Evolutionary conservation across 257 asterid genomes (phyloP), one percentile per base, ranked within the genome.

Genomic region (Primulina eburnea): DNA sequence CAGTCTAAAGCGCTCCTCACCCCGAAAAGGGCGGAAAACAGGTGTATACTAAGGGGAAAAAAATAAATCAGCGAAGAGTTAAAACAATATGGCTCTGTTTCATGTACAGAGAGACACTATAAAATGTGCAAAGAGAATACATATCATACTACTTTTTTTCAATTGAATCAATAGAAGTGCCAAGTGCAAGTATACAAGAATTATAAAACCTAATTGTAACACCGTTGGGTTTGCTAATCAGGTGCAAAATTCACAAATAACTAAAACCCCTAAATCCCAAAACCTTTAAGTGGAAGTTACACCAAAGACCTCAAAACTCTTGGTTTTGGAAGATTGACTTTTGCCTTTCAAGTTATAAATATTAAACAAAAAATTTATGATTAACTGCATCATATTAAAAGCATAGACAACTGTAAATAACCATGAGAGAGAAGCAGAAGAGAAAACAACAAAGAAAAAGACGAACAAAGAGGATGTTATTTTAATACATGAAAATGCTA

Each of bases 401-500:
- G 20, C 17, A 34, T 30, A 35, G 3, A 20, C 33, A 7, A 63
- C 57, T 53, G 11, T 17, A 43, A 58, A 66, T 65, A 53, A 34
- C 73, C 57, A 71, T 66, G 64, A 40, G 55, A 68, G n/a, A 60
- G 60, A 33, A 52, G 63, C 68, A 71, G 56, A 70, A 69, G 64
- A 26, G 28, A 66, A 28, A 21, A 73, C 2, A 50, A 75, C 17
- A 16, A 40, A 78, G 67, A 43, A 74, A 8, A 62, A 68, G 64
- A 64, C 52, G 56, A 72, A 68, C 70, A 75, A 62, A 68, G 9
- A 62, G 58, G 65, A 67, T 56, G 21, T 18, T 73, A 33, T 33
- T 63, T 69, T 73, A 79, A 66, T 73, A 73, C 74, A 82, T 20
- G 57, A 67, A 71, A 77, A 60, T 24, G 18, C 61, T 11, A 17